A percentile compares a stretch with the other conserved stretches of the same genome.
phyloP scores from a whole-genome alignment of 2,329 filamentous ascomycete species.

The Microdochium nivale region DNA sequence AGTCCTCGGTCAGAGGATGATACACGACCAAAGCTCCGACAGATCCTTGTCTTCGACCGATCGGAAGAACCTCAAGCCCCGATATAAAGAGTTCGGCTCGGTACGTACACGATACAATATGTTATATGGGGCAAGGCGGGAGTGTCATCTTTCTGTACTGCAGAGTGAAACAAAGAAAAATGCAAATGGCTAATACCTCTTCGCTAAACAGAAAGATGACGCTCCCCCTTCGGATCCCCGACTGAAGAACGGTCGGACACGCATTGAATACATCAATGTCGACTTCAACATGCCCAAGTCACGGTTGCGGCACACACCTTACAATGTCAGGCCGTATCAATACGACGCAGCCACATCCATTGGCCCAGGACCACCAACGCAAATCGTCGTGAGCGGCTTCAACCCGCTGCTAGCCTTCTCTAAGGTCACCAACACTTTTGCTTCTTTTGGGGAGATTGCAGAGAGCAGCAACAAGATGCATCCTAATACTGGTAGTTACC shows the following conservation, averaged over 20 bases:
- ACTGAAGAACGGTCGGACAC: constrained; percentile 55
- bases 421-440: constrained; percentile 68
- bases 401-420: constrained; percentile 79
- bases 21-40: constrained; percentile 45
- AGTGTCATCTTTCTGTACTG: constrained; percentile 50
- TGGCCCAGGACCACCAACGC: constrained; percentile 80
- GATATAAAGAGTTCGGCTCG: constrained; percentile 55
- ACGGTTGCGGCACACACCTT: constrained; percentile 63
- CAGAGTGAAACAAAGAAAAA: constrained; percentile 20
- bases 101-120: constrained; percentile 46
- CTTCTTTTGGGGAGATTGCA: constrained; percentile 77
- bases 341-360: constrained; percentile 79
- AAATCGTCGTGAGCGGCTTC: constrained; percentile 92
- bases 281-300: constrained; percentile 64
- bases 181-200: constrained; percentile 45
- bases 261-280: constrained; percentile 58
- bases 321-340: constrained; percentile 71
- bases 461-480: constrained; percentile 92
- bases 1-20: constrained; percentile 49
- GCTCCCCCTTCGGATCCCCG: constrained; percentile 75
- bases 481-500: constrained; percentile 84
- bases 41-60: constrained; percentile 38
- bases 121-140: constrained; percentile 33
- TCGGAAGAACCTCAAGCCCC: constrained; percentile 49
- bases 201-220: constrained; percentile 64